Conservation (phyloP, 768 basidiomycete genomes). For the Phylloporus arenicola region DNA sequence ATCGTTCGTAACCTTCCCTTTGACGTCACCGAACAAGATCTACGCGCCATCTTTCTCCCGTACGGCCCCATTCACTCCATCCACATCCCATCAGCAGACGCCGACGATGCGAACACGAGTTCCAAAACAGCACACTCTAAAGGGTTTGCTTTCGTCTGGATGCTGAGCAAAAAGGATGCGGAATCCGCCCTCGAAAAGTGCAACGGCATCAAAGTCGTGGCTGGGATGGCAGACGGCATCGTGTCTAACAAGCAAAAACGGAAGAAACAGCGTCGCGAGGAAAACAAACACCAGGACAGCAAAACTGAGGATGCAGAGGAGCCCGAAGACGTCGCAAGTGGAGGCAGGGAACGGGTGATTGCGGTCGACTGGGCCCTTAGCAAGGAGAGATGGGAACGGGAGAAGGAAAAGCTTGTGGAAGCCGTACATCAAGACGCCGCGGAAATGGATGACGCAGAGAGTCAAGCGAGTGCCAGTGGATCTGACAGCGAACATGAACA, state of each 20-base stretch:
- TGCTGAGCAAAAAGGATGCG: constrained; percentile 79
- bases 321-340: constrained; percentile 31
- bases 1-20: constrained; percentile 91
- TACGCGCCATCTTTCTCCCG: too few species aligned
- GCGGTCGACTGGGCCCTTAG: constrained; percentile 97
- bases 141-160: constrained; percentile 96
- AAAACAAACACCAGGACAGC: constrained; percentile 43
- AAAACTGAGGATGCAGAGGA: constrained; percentile 33
- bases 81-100: constrained; percentile 55
- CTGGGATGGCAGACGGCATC: constrained; percentile 54
- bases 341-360: constrained; percentile 54
- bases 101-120: constrained; percentile 24
- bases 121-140: constrained; percentile 40
- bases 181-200: constrained; percentile 74
- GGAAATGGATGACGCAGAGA: too few species aligned
- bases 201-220: constrained; percentile 67
- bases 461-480: too few species aligned
- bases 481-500: too few species aligned
- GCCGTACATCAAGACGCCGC: constrained; percentile 23
- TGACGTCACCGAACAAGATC: constrained; percentile 75
- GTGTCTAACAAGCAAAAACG: constrained; percentile 61
- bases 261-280: constrained; percentile 53
- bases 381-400: constrained; percentile 88
- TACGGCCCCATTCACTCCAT: constrained; percentile 87
- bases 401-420: constrained; percentile 50